Evolutionary conservation across 192 early-diverging fungal species (phyloP).

Genomic region (Dissophora ornata): DNA sequence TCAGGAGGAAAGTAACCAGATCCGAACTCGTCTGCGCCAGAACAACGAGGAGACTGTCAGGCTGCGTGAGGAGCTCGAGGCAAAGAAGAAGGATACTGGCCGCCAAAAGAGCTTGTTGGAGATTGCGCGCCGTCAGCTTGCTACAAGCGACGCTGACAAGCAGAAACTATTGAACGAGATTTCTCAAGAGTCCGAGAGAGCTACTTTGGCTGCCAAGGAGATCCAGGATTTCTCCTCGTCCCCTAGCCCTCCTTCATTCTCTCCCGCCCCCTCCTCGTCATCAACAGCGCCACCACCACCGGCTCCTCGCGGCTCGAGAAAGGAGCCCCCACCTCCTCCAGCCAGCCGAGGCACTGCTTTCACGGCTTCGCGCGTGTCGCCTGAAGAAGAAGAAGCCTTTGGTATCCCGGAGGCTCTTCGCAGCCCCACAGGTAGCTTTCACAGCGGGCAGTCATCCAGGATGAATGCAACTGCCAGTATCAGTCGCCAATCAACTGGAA

Average conservation of each 20-base stretch:
- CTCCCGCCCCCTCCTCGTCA: neutral
- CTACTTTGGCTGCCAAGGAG: conserved; percentile 24
- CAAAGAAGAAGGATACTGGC: conserved; percentile 66
- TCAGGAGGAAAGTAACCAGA: conserved; percentile 59
- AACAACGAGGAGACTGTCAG: conserved; percentile 67
- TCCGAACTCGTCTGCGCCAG: conserved; percentile 57
- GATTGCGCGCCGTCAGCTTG: conserved; percentile 72
- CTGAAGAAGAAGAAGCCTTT: conserved; percentile 50
- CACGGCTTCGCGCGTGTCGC: conserved; percentile 6
- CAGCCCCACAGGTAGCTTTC: conserved; percentile 51
- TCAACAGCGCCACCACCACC: conserved; percentile 28
- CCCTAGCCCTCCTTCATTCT: conserved; percentile 4
- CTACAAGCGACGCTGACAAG: conserved; percentile 69
- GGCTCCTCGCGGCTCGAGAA: conserved; percentile 46
- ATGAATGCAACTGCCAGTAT: neutral
- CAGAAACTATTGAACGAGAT: conserved; percentile 67
- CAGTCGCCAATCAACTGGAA: conserved; percentile 48
- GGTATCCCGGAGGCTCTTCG: conserved; percentile 49
- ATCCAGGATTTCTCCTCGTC: conserved; percentile 14
- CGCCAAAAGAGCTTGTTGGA: conserved; percentile 70
- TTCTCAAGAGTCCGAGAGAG: conserved; percentile 50
- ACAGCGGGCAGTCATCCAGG: conserved; percentile 24
- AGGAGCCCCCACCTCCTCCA: conserved; percentile 52
- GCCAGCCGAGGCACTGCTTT: conserved; percentile 41
- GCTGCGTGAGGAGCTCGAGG: conserved; percentile 64